Conservation (phyloP, 1,139 yeast species). For the Blastobotrys indianensis region DNA sequence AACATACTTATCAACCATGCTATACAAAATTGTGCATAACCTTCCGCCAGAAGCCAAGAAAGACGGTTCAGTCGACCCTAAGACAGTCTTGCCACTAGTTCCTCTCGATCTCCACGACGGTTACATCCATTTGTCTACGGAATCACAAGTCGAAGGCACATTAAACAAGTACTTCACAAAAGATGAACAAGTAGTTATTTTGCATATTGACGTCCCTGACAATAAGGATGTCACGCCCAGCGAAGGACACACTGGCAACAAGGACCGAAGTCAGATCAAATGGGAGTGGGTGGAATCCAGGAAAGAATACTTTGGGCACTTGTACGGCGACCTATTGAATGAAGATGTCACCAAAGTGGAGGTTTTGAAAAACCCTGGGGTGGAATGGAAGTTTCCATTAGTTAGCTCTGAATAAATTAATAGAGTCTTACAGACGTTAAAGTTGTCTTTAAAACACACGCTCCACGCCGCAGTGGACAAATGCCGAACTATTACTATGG, state of each 20-base stretch:
- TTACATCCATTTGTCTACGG: constrained; percentile 28
- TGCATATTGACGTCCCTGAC: constrained; percentile 25
- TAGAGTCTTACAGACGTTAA: background rate
- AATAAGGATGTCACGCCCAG: constrained; percentile 18
- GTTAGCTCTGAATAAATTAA: background rate
- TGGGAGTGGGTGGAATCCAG: constrained; percentile 30
- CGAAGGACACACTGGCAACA: constrained; percentile 27
- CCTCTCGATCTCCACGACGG: constrained; percentile 30
- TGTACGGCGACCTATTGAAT: constrained; percentile 28
- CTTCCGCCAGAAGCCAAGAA: constrained; percentile 26
- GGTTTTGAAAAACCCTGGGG: constrained; percentile 14
- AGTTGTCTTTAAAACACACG: background rate
- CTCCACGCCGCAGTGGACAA: background rate
- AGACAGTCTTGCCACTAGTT: constrained; percentile 24
- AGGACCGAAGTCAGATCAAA: constrained; percentile 21
- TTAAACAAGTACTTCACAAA: constrained; percentile 22
- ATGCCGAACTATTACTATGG: background rate
- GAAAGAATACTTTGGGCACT: constrained; percentile 26
- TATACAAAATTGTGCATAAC: constrained; percentile 27
- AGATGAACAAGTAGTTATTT: constrained; percentile 20
- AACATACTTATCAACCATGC: constrained; percentile 14
- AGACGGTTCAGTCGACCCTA: constrained; percentile 21
- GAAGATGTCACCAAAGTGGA: constrained; percentile 23
- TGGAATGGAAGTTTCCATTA: constrained; percentile 8
- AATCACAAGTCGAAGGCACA: constrained; percentile 25